Base-by-base conservation (phyloP, 208 protist species). In the Acanthamoeba culbertsoni region DNA sequence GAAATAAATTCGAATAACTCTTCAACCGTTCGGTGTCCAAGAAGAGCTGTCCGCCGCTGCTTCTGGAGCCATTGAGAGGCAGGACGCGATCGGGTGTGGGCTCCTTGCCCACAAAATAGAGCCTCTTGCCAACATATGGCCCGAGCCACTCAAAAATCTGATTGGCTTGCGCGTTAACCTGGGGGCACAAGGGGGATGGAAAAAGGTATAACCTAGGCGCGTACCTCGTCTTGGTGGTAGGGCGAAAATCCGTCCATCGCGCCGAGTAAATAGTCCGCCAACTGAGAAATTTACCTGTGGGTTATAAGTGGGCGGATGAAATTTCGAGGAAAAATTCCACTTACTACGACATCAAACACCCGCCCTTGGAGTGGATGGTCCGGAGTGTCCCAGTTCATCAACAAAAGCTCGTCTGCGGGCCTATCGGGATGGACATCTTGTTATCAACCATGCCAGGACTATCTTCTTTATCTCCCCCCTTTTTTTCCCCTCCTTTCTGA, bases 61-160 rank as follows among this genome's bases (percentile, higher is more conserved):
- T 89, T 48, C 45, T 89, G 35, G 79, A 46, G 0, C 51, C 79
- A 33, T 89, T 89, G 35, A 89, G 46, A 1, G 35, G 14, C 8
- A 63, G 42, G 55, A 23, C 28, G 23, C 37, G 79, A 33, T 89
- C 79, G 33, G 79, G 79, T 2, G 62, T 89, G 79, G 79, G 79
- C 79, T 89, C 79, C 40, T 89, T 89, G 46, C 79, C 79, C 20
- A 89, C 79, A 62, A 89, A 89, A 18, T 89, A 89, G 51, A 89
- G 79, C 42, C 79, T 2, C 23, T 89, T 57, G 42, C 79, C 79
- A 16, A 89, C 79, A 23, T 68, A 89, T n/a, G 16, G 79, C 26
- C 79, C 51, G 28, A 89, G 48, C 79, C 79, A 89, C 46, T 89
- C 79, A 23, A 89, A 89, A 2, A 89, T 35, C 79, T 89, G n/a